Base-by-base conservation (phyloP, 108 stramenopile species). In the Conticribra weissflogii region DNA sequence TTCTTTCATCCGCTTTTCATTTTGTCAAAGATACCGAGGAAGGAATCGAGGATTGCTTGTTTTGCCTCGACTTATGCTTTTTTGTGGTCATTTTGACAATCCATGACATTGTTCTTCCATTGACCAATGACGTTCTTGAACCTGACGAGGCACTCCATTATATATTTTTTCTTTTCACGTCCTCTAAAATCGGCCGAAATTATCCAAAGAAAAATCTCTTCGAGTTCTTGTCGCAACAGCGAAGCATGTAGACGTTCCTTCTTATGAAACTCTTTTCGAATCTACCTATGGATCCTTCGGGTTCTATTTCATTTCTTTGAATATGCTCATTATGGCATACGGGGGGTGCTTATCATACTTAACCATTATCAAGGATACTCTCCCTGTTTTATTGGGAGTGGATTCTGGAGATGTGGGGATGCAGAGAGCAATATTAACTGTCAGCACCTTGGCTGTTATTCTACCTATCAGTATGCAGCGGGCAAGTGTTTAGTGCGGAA, bases 261-360 rank as follows among this genome's bases (percentile, higher is more conserved):
- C 82, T 28, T 82, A 82, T 47, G 81, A 82, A 71, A 66, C 50
- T 1, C 48, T 80, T 17, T 59, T 76, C 59, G 69, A 68, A 57
- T 56, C 56, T 1, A 47, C 80, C 1, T 79, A 64, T 22, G 92
- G 87, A 24, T 66, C 64, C 1, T 66, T 78, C 5, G 92, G 92
- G 21, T 88, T 84, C 63, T 85, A 82, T 41, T 80, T 78, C 44
- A 77, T 94, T 15, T 69, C 83, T 15, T 28, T 88, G 17, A 88
- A 86, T 55, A 94, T 94, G 93, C 74, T 94, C 14, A 68, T 88
- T 50, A 91, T 88, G 85, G 85, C 91, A 7, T 95, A 88, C 62
- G 94, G 94, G 18, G 94, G 88, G 9, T 90, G 89, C 81, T 54
- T 92, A 59, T 77, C 81, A 16, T 95, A 95, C 63, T 63, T 92